phyloP scores from a whole-genome alignment of 2,329 filamentous ascomycete species.

The Fusarium fracticaudum region DNA sequence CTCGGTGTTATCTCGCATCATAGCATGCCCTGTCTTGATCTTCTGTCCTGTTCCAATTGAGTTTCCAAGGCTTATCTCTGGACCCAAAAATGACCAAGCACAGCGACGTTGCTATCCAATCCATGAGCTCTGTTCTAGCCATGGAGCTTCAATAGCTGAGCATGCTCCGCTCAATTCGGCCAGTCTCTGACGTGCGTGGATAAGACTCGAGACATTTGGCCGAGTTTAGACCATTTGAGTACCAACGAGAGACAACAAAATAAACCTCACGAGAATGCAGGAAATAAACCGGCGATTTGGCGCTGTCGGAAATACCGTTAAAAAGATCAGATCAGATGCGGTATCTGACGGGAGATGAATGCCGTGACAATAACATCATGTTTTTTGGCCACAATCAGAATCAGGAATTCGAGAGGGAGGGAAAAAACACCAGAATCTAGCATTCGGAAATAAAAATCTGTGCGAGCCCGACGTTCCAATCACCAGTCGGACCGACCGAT shows the following conservation, averaged over 20 bases:
- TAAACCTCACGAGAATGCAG: neutral
- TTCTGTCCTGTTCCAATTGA: slow-evolving; percentile 22
- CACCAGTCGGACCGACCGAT: slow-evolving; percentile 25
- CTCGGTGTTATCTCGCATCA: slow-evolving; percentile 24
- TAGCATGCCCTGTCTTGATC: neutral
- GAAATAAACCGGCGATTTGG: neutral
- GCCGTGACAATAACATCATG: slow-evolving; percentile 25
- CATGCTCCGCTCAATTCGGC: slow-evolving; percentile 20
- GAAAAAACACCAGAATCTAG: slow-evolving; percentile 8
- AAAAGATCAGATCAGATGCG: slow-evolving; percentile 22
- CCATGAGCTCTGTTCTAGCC: neutral
- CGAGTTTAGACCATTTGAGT: slow-evolving; percentile 26
- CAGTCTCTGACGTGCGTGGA: slow-evolving; percentile 18
- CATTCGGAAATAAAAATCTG: slow-evolving; percentile 24
- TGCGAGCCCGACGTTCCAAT: slow-evolving; percentile 18
- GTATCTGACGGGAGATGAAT: slow-evolving; percentile 6
- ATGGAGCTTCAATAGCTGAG: slow-evolving; percentile 9
- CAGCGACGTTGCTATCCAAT: neutral
- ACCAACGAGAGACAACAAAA: neutral
- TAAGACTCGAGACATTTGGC: slow-evolving; percentile 18
- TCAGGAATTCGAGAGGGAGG: neutral
- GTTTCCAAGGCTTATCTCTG: slow-evolving; percentile 17
- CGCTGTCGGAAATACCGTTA: slow-evolving; percentile 3
- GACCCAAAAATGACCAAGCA: slow-evolving; percentile 20
- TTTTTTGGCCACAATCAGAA: slow-evolving; percentile 13